Evolutionary conservation across 2,329 filamentous ascomycete genomes (phyloP), one percentile per base, ranked within the genome.

Genomic region (Alternaria brassicae): DNA sequence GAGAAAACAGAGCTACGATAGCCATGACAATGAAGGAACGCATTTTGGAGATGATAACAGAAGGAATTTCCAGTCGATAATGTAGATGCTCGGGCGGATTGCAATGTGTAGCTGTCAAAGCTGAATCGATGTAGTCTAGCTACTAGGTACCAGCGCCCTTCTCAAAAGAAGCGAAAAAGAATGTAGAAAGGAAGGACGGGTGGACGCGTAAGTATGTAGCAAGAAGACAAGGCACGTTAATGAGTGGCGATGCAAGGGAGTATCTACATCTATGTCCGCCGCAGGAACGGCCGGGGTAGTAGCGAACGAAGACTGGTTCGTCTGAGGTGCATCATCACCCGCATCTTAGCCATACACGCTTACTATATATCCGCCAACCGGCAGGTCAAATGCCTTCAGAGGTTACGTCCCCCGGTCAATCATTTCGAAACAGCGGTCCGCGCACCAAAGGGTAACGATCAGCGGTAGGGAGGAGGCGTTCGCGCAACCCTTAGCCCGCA

Each of bases 391-490:
- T 19, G 48, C 17, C 54, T 28, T 34, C 17, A 40, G 40, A 40
- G 49, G 41, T 47, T 51, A 57, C 28, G 32, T 40, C 53, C 51
- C 40, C 54, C 52, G 53, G 58, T 58, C 61, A 53, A 65, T 70
- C 56, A 62, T 65, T 71, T 67, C 66, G 65, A 72, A 71, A 67
- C 63, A 56, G 54, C 53, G 61, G 68, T 62, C 48, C 52, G 62
- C 62, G 52, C 61, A 60, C 62, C 58, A 62, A 64, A 67, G 51
- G 64, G 67, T 53, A 67, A 67, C 56, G 70, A 74, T 72, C 67
- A 48, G 60, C 71, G 60, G 71, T 65, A 75, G 72, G 72, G 70
- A 73, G 66, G 62, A 71, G 52, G 66, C 59, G 56, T 63, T 65
- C 58, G 60, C 62, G 52, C 62, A 53, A 60, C 60, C 40, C 60